Evolutionary conservation across 306 rosid genomes (phyloP), one percentile per base, ranked within the genome.

Genomic region (Gleditsia sinensis): DNA sequence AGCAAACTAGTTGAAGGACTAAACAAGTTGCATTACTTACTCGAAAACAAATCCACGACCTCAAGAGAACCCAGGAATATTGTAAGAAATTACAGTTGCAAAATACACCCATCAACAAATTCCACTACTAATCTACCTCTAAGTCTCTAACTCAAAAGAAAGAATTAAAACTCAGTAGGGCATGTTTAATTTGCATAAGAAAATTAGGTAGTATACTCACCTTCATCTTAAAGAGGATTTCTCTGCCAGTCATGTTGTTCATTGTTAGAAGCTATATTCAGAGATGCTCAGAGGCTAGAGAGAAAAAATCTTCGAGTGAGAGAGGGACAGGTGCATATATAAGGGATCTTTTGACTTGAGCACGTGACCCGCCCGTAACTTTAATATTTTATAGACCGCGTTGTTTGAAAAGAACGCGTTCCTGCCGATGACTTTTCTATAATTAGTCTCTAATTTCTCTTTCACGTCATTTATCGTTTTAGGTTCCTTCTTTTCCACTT

Each of bases 221-320:
- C 81, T 80, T 83, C 40, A 83, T 83, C 82, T 71, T 76, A 23
- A 76, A 54, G 49, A 83, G 82, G 84, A 83, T 80, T 34, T 83
- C 87, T 61, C 17, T 76, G 54, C 84, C 74, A 27, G 20, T 62
- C 84, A 79, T 83, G 78, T 8, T 68, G 39, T 17, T 69, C 9
- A 25, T 36, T 30, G 61, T 16, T 8, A 45, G 24, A 54, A 63
- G 64, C 57, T 48, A 10, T 51, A 21, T 66, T 37, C 3, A 9
- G 12, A 21, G 21, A 11, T 8, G 21, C 8, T 67, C 32, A 48
- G 6, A 20, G n/a, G 28, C 36, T 1, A 34, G 13, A 34, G n/a
- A 34, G 67, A 61, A 4, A 27, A 28, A 37, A 33, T 23, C 9
- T 10, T 23, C 28, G n/a, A n/a, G n/a, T n/a, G 71, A 20, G 45